Conservation (phyloP, 805 yeast genomes). For the Candida cerambycidarum region DNA sequence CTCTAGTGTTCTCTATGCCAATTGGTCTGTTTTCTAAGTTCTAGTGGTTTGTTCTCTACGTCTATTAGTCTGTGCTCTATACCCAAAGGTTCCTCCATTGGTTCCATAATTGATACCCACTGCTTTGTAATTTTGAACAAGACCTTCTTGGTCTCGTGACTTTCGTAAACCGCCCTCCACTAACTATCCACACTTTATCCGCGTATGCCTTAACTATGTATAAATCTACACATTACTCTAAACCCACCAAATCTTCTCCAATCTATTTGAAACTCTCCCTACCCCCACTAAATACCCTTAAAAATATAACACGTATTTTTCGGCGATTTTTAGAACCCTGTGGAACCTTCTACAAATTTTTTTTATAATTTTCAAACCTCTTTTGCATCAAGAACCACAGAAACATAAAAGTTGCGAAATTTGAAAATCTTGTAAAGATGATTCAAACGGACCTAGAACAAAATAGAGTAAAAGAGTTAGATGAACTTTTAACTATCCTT, state of each 20-base stretch:
- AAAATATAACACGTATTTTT: constrained; percentile 1
- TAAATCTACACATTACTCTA: too few species aligned
- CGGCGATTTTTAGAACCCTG: constrained; percentile 5
- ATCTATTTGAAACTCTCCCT: background rate
- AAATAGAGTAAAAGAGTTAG: constrained; percentile 57
- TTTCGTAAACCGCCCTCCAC: too few species aligned
- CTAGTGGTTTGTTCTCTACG: too few species aligned
- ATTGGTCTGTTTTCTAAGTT: too few species aligned
- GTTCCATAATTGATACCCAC: too few species aligned
- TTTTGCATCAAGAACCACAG: background rate
- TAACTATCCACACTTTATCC: too few species aligned
- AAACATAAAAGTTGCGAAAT: constrained; percentile 7
- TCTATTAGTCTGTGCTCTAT: too few species aligned
- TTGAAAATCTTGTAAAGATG: constrained; percentile 4
- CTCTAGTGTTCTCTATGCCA: too few species aligned
- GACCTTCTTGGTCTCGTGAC: too few species aligned
- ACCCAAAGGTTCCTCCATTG: too few species aligned
- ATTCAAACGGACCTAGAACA: constrained; percentile 35
- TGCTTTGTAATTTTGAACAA: too few species aligned
- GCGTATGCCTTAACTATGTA: too few species aligned
- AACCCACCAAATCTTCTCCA: background rate
- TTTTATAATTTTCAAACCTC: background rate
- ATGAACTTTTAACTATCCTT: constrained; percentile 49
- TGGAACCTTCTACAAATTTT: background rate
- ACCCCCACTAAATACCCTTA: background rate